Conservation (phyloP, 306 rosid genomes). For the Prunus fruticosa region DNA sequence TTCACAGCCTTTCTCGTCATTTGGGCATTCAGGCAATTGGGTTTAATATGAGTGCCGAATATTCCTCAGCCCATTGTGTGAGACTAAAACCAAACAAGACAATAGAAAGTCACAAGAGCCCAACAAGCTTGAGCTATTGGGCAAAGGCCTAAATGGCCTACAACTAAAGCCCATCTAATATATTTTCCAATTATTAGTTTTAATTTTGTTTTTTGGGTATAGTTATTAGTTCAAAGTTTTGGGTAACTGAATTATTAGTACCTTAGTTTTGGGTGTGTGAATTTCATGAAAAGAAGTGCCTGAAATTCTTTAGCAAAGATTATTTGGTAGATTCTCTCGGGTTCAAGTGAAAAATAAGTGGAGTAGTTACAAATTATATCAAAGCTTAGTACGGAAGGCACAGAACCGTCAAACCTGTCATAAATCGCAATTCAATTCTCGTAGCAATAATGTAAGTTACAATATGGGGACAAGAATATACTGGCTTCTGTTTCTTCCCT, state of each 20-base stretch:
- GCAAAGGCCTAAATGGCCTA: background rate
- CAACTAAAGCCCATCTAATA: background rate
- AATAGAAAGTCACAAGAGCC: background rate
- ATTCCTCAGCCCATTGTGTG: background rate
- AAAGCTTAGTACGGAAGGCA: too few relatives aligned
- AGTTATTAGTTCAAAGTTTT: background rate
- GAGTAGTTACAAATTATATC: too few relatives aligned
- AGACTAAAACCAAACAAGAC: background rate
- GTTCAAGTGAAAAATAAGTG: too few relatives aligned
- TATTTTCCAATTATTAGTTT: background rate
- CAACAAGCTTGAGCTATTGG: background rate
- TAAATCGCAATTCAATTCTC: background rate
- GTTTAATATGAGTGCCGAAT: background rate
- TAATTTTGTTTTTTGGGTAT: background rate
- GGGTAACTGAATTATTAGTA: too few relatives aligned
- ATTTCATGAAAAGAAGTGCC: too few relatives aligned
- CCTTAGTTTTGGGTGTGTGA: too few relatives aligned
- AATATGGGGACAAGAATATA: background rate
- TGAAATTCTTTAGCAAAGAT: too few relatives aligned
- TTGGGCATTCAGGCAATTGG: background rate
- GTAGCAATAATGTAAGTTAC: background rate
- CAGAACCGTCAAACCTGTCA: too few relatives aligned
- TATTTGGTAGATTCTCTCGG: too few relatives aligned
- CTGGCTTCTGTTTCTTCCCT: background rate
- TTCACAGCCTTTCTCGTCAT: background rate